These are phyloP conservation scores for Meyerozyma guilliermondii DNA, from an alignment of 1,139 yeast genomes.

Conservation along the genomic window DNA sequence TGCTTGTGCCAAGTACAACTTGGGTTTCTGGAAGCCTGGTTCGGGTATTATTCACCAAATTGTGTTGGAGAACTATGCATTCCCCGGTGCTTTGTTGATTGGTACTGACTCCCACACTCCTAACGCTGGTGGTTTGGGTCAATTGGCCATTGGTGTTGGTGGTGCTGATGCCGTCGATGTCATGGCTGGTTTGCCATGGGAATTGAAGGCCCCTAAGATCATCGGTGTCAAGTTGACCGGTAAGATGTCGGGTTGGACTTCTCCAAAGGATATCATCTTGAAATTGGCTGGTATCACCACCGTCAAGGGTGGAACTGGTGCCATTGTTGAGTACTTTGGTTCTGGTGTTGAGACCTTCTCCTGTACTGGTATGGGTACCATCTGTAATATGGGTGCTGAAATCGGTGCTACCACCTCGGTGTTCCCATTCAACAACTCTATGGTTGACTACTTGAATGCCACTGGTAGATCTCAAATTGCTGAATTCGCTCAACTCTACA, in stretches of 20 bases:
- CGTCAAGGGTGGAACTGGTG: slow-evolving; percentile 99
- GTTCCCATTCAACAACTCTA: slow-evolving; percentile 93
- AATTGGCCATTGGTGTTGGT: slow-evolving; percentile 98
- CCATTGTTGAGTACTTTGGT: slow-evolving; percentile 96
- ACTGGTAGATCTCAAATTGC: slow-evolving; percentile 84
- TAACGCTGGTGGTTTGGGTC: slow-evolving; percentile 99
- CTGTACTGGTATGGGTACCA: slow-evolving; percentile 99
- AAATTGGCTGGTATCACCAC: slow-evolving; percentile 96
- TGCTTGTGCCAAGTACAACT: slow-evolving; percentile 95
- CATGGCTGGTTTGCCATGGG: slow-evolving; percentile 95
- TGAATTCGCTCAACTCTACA: slow-evolving; percentile 71
- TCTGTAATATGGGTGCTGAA: slow-evolving; percentile 99
- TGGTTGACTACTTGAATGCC: slow-evolving; percentile 84
- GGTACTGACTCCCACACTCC: slow-evolving; percentile 99
- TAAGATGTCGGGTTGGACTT: slow-evolving; percentile 93
- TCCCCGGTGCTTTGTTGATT: slow-evolving; percentile 95
- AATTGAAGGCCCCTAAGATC: slow-evolving; percentile 96
- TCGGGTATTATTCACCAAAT: slow-evolving; percentile 99
- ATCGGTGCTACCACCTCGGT: slow-evolving; percentile 98
- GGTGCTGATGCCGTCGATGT: slow-evolving; percentile 99
- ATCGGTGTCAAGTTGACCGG: slow-evolving; percentile 97
- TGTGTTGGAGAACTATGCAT: slow-evolving; percentile 93
- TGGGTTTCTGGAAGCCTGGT: slow-evolving; percentile 99
- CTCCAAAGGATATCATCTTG: slow-evolving; percentile 96
- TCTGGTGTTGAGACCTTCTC: slow-evolving; percentile 94